Conservation (phyloP, 768 basidiomycete species). For the Kwoniella sp. region DNA sequence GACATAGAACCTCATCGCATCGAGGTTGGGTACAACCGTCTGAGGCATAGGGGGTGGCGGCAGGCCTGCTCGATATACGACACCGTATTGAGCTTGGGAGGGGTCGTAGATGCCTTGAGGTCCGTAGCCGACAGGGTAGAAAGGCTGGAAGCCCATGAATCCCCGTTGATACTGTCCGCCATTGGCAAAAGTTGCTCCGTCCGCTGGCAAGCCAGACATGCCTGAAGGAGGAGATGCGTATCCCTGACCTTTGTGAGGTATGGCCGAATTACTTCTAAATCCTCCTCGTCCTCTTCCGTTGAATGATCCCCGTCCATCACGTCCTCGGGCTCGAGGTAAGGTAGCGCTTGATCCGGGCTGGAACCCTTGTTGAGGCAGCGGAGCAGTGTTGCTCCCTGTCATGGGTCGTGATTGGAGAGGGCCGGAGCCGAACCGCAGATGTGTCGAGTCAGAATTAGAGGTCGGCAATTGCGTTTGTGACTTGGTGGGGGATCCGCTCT, state of each 20-base stretch:
- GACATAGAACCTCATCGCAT: constrained; percentile 68
- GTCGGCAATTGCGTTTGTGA: constrained; percentile 8
- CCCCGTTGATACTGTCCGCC: constrained; percentile 20
- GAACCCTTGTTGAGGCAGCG: constrained; percentile 40
- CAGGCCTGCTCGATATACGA: constrained; percentile 19
- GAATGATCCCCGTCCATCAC: constrained; percentile 33
- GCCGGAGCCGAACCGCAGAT: constrained; percentile 14
- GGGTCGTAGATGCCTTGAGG: constrained; percentile 26
- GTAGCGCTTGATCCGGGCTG: constrained; percentile 8
- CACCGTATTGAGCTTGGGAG: constrained; percentile 27
- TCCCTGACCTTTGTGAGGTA: constrained; percentile 19
- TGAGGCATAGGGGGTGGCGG: constrained; percentile 54
- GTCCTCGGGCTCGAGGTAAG: constrained; percentile 31
- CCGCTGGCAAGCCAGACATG: constrained; percentile 10
- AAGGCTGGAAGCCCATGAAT: constrained; percentile 27
- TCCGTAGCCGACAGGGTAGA: constrained; percentile 22
- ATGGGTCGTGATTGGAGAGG: constrained; percentile 18
- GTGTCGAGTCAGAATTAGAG: constrained; percentile 1
- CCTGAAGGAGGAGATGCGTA: constrained; percentile 19
- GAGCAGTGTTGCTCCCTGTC: constrained; percentile 34
- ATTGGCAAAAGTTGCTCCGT: constrained; percentile 8
- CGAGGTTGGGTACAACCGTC: constrained; percentile 58
- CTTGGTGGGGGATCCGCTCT: constrained; percentile 14
- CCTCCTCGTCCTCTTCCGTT: constrained; percentile 30
- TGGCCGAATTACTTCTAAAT: constrained; percentile 25